phyloP scores from a whole-genome alignment of 2,329 filamentous ascomycete genomes.

The Zalaria sp. region DNA sequence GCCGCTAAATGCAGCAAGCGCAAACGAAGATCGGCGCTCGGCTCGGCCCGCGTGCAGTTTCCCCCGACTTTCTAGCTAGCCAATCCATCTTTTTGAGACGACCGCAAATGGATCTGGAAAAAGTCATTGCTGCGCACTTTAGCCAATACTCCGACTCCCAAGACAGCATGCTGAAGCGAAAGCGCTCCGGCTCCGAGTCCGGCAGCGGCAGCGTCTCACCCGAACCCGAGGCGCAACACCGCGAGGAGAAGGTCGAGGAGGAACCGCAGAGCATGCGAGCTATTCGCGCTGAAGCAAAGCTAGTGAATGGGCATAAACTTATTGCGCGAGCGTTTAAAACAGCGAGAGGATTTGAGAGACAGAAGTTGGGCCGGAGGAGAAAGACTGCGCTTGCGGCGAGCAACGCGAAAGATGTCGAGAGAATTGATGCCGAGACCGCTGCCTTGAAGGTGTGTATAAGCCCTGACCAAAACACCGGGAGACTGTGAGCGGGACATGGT shows the following conservation, averaged over 20 bases:
- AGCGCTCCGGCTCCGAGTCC: slow-evolving; percentile 1
- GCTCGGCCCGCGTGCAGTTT: too few relatives aligned
- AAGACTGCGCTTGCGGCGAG: slow-evolving; percentile 37
- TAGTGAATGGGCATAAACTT: slow-evolving; percentile 41
- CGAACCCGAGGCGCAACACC: too few relatives aligned
- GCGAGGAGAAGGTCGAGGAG: slow-evolving; percentile 11
- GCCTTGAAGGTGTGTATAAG: slow-evolving; percentile 36
- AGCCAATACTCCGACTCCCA: too few relatives aligned
- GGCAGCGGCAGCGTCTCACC: slow-evolving; percentile 7
- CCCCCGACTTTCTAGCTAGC: too few relatives aligned
- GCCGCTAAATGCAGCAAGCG: too few relatives aligned
- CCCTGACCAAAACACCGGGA: neutral
- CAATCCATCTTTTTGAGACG: too few relatives aligned
- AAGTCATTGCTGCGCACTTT: too few relatives aligned
- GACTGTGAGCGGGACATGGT: too few relatives aligned
- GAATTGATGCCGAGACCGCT: slow-evolving; percentile 49
- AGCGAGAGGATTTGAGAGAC: slow-evolving; percentile 63
- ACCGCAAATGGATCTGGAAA: too few relatives aligned
- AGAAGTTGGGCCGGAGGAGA: slow-evolving; percentile 52
- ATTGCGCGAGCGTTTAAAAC: slow-evolving; percentile 55
- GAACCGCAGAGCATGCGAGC: slow-evolving; percentile 9
- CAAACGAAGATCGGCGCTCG: too few relatives aligned
- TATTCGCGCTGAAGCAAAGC: slow-evolving; percentile 38
- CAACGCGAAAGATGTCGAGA: slow-evolving; percentile 33
- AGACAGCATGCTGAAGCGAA: slow-evolving; percentile 1